Conservation (phyloP, 805 yeast genomes). For the Saccharomycopsis guyanensis region DNA sequence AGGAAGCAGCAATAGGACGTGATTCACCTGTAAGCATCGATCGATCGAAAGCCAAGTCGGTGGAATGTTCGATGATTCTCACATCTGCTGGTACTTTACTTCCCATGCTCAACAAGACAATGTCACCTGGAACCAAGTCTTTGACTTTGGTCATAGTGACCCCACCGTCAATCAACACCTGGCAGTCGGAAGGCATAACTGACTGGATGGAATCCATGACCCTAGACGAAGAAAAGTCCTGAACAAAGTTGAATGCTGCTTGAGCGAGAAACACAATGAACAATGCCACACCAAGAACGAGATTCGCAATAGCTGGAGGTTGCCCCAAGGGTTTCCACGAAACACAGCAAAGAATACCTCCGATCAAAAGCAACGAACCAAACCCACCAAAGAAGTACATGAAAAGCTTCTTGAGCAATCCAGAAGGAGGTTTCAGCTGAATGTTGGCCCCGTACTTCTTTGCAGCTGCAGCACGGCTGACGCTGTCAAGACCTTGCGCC, state of each 20-base stretch:
- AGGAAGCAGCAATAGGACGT: slow-evolving; percentile 31
- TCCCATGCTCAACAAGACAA: slow-evolving; percentile 33
- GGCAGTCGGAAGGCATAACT: slow-evolving; percentile 35
- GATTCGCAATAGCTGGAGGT: slow-evolving; percentile 38
- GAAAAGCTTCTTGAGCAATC: slow-evolving; percentile 29
- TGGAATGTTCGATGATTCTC: slow-evolving; percentile 32
- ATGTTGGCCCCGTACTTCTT: slow-evolving; percentile 30
- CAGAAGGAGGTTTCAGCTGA: slow-evolving; percentile 33
- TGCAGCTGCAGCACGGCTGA: slow-evolving; percentile 13
- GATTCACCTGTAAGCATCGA: slow-evolving; percentile 45
- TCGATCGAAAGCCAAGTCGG: slow-evolving; percentile 37
- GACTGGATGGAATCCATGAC: slow-evolving; percentile 41
- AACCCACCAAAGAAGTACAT: slow-evolving; percentile 42
- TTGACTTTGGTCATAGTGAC: slow-evolving; percentile 27
- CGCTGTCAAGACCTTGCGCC: slow-evolving; percentile 25
- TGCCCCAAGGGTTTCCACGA: slow-evolving; percentile 43
- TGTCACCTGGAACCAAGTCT: slow-evolving; percentile 39
- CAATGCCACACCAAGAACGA: slow-evolving; percentile 36
- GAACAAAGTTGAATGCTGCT: slow-evolving; percentile 38
- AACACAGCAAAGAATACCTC: slow-evolving; percentile 36
- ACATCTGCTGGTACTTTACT: slow-evolving; percentile 41
- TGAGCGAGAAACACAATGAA: slow-evolving; percentile 35
- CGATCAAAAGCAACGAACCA: slow-evolving; percentile 35
- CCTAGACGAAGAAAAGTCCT: slow-evolving; percentile 39
- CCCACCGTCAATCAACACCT: slow-evolving; percentile 32